Conservation (phyloP, 179 eudicot species). For the Sideroxylon spinosum region DNA sequence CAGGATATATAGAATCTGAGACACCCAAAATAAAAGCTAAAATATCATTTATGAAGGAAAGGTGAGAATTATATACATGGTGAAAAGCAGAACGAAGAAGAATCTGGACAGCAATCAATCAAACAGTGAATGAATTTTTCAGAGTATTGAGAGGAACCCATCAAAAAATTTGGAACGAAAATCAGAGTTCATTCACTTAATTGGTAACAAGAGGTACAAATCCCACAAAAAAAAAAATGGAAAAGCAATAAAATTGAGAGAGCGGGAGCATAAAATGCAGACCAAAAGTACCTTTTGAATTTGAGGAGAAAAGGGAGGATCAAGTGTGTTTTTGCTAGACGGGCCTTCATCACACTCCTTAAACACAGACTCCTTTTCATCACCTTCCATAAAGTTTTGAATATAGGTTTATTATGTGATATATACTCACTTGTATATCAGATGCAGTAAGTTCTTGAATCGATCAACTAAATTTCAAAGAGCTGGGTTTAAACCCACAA, state of each 20-base stretch:
- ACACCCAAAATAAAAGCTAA: not conserved
- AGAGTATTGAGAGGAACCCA: conserved; percentile 4
- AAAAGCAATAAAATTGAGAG: not conserved
- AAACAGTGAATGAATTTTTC: not conserved
- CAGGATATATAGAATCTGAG: not conserved
- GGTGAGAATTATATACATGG: not conserved
- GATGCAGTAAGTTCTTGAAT: not conserved
- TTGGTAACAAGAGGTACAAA: not conserved
- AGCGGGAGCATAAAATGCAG: not conserved
- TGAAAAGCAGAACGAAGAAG: not conserved
- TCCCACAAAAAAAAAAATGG: not conserved
- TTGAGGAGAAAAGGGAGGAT: conserved; percentile 17
- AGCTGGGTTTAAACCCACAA: not conserved
- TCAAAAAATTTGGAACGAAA: conserved; percentile 1
- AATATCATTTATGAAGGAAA: not conserved
- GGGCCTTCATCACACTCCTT: conserved; percentile 17
- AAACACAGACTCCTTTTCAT: conserved; percentile 11
- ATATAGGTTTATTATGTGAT: not conserved
- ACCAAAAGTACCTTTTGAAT: conserved; percentile 19
- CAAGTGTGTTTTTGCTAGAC: not conserved
- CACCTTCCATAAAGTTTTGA: conserved; percentile 17
- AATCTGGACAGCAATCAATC: not conserved
- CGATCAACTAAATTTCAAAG: conserved; percentile 3
- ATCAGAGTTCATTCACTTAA: not conserved
- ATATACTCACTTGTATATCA: not conserved